Evolutionary conservation across 139 green algal genomes (phyloP), one percentile per base, ranked within the genome.

Genomic region (Closterium sp.): DNA sequence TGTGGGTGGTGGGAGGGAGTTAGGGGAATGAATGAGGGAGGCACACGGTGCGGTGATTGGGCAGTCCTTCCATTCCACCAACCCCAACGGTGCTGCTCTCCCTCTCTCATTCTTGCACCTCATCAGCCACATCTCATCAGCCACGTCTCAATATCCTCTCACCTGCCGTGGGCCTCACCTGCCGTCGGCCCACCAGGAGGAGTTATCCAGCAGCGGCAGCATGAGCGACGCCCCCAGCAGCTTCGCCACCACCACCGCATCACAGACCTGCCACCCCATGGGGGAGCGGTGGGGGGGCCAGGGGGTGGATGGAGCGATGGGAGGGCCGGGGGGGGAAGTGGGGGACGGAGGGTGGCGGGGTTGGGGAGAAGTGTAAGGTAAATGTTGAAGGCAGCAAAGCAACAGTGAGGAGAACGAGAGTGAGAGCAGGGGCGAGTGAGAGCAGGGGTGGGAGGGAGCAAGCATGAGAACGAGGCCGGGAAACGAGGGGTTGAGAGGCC

Each of bases 191-290:
- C 89, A 92, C 89, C 89, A 92, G 27, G 89, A 92, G 85, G 21
- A 30, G 27, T 91, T 89, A 29, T 92, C 89, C 27, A 92, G 34
- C 70, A 34, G 11, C 27, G 89, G 89, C 32, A 92, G 28, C 42
- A 92, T 27, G 19, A 92, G 89, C 27, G 89, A 30, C 27, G 89
- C 89, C 5, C 85, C 85, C 85, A 92, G n/a, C 70, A 92, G 24
- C 30, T 84, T 29, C 22, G 89, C 89, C 70, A 92, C 89, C 84
- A 91, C 89, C 32, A 92, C 89, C 22, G 89, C 89, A 21, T 92
- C 89, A n/a, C 62, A 89, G 22, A 92, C 29, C 89, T 92, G 30
- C 31, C 10, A 2, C 62, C 62, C 62, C 17, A 27, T 2, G 62
- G 62, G 62, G 50, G 10, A 38, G 45, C 1, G 45, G 6, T 42